Percentiles rank a stretch among this genome's conserved stretches.
phyloP scores from a whole-genome alignment of 805 yeast genomes.

The Candida qinlingensis region DNA sequence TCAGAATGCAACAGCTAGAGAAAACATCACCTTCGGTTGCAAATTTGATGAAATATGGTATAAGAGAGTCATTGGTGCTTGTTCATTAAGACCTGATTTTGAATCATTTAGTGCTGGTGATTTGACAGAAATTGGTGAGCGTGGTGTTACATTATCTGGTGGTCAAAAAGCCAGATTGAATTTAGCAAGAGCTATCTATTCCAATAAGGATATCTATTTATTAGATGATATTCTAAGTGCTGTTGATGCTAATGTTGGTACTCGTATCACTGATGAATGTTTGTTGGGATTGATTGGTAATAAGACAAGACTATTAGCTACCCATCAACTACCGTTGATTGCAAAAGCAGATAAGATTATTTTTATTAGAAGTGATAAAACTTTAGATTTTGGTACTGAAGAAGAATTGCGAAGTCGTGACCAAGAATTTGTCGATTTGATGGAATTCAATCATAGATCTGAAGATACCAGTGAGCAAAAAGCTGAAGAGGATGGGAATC shows the following conservation, averaged over 20 bases:
- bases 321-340: conserved; percentile 72
- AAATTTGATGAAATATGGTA: conserved; percentile 47
- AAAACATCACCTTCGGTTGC: conserved; percentile 65
- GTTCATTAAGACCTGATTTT: conserved; percentile 60
- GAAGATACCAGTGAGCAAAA: not conserved
- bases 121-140: conserved; percentile 72
- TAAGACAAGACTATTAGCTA: conserved; percentile 70
- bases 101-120: conserved; percentile 68
- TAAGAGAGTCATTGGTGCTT: conserved; percentile 49
- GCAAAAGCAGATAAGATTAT: conserved; percentile 62
- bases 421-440: conserved; percentile 41
- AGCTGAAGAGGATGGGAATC: not conserved
- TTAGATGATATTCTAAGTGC: conserved; percentile 67
- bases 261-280: conserved; percentile 63
- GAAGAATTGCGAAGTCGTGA: conserved; percentile 44
- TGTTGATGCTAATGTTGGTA: conserved; percentile 75
- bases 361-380: conserved; percentile 56
- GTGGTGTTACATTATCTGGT: conserved; percentile 82
- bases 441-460: conserved; percentile 30
- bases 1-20: conserved; percentile 69
- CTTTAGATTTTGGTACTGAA: conserved; percentile 56
- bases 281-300: conserved; percentile 46
- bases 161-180: conserved; percentile 60
- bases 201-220: conserved; percentile 52
- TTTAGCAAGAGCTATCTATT: conserved; percentile 64